Conservation (phyloP, 768 basidiomycete genomes). For the Hypsizygus marmoreus region DNA sequence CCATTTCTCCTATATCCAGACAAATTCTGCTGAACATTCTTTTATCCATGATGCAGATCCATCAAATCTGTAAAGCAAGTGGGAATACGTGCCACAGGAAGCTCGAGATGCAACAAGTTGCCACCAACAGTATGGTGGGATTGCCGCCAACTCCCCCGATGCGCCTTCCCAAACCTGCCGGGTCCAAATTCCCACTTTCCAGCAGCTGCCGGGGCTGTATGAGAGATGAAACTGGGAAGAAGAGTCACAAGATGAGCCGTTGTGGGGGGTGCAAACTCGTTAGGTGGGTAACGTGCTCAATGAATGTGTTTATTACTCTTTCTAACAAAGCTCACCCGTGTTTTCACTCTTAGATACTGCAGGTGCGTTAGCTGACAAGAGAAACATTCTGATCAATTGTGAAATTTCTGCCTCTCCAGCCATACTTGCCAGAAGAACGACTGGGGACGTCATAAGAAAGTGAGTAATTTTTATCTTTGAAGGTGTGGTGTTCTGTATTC, state of each 20-base stretch:
- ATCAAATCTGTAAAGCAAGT: background rate
- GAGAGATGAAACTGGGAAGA: conserved; percentile 13
- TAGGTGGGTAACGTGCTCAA: conserved; percentile 4
- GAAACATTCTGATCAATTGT: too few species aligned
- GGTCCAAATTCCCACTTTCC: conserved; percentile 12
- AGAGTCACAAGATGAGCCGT: conserved; percentile 9
- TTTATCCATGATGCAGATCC: background rate
- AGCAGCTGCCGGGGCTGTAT: conserved; percentile 18
- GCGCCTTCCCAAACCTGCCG: background rate
- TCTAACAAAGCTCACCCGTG: too few species aligned
- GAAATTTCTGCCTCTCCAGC: conserved; percentile 3
- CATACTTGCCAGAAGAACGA: conserved; percentile 18
- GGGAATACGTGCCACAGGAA: too few species aligned
- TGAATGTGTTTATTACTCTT: too few species aligned
- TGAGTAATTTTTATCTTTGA: too few species aligned
- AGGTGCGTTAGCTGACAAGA: background rate
- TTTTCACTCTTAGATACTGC: conserved; percentile 3
- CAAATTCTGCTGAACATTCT: background rate
- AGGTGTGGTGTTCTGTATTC: too few species aligned
- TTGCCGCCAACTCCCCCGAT: background rate
- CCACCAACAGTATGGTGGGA: background rate
- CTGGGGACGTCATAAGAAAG: conserved; percentile 22
- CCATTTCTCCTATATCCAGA: background rate
- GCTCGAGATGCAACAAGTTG: background rate
- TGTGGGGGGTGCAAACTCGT: conserved; percentile 22